Conservation (phyloP, 1,284 basidiomycete species). For the Rhodotorula sp. region DNA sequence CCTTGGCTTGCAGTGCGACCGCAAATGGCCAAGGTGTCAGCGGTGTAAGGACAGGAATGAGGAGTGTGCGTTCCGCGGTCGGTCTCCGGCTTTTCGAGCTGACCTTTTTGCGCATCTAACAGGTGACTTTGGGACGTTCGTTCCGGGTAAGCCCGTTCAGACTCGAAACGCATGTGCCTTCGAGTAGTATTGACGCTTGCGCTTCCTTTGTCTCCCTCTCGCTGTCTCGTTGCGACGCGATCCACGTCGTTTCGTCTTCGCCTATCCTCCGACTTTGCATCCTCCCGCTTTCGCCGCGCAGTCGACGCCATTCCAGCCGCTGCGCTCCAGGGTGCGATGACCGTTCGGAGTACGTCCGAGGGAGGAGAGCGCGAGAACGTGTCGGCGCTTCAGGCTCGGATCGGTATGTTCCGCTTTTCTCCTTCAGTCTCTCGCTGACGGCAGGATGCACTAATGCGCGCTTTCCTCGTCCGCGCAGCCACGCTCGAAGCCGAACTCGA, state of each 20-base stretch:
- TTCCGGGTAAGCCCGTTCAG: slow-evolving; percentile 15
- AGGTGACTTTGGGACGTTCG: slow-evolving; percentile 15
- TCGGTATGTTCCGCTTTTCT: not conserved
- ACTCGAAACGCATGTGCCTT: no score
- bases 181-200: not conserved
- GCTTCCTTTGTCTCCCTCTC: not conserved
- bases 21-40: slow-evolving; percentile 20
- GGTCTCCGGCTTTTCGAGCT: not conserved
- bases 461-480: not conserved
- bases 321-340: not conserved
- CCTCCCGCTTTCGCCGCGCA: not conserved
- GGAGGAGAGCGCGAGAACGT: not conserved
- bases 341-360: not conserved
- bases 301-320: slow-evolving; percentile 7
- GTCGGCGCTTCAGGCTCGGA: not conserved
- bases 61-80: slow-evolving; percentile 6
- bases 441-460: not conserved
- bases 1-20: slow-evolving; percentile 17
- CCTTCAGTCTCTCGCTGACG: not conserved
- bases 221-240: no score
- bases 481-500: no score
- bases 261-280: no score
- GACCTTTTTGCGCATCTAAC: not conserved
- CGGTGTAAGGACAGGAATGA: slow-evolving; percentile 25
- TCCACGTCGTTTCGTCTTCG: no score